Conservation (phyloP, 805 yeast genomes). For the Saturnispora halmiae region DNA sequence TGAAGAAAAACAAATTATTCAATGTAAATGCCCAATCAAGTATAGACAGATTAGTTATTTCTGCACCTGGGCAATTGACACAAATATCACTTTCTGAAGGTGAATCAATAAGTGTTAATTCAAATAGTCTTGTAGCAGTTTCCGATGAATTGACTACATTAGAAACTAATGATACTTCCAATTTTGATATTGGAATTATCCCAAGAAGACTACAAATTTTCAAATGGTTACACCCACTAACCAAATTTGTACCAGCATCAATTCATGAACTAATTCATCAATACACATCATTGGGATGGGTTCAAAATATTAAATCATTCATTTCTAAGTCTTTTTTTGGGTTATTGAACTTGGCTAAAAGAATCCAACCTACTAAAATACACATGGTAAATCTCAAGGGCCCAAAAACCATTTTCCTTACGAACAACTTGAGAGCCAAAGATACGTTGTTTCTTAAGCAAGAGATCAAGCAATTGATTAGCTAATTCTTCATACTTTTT, state of each 20-base stretch:
- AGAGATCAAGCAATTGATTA: constrained; percentile 15
- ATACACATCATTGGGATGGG: neutral
- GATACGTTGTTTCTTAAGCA: constrained; percentile 19
- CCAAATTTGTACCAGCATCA: neutral
- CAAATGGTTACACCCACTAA: neutral
- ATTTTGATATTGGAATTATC: constrained; percentile 21
- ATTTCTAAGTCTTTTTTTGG: neutral
- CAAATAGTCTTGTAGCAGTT: constrained; percentile 34
- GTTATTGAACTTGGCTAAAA: neutral
- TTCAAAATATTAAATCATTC: neutral
- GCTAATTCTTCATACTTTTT: neutral
- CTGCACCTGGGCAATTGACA: constrained; percentile 33
- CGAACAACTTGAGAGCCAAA: constrained; percentile 22
- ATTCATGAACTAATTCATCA: neutral
- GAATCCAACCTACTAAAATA: neutral
- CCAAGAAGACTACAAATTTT: constrained; percentile 15
- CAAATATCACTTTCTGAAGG: constrained; percentile 28
- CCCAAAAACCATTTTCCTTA: constrained; percentile 26
- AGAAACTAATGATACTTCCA: constrained; percentile 11
- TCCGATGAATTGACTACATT: constrained; percentile 14
- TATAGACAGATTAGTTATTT: constrained; percentile 33
- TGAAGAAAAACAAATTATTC: neutral
- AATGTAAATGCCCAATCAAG: constrained; percentile 24
- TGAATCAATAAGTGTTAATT: constrained; percentile 33
- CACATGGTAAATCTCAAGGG: constrained; percentile 21